Evolutionary conservation across 1,139 yeast species (phyloP), one percentile per base, ranked within the genome.

Genomic region (Kluyveromyces sp.): DNA sequence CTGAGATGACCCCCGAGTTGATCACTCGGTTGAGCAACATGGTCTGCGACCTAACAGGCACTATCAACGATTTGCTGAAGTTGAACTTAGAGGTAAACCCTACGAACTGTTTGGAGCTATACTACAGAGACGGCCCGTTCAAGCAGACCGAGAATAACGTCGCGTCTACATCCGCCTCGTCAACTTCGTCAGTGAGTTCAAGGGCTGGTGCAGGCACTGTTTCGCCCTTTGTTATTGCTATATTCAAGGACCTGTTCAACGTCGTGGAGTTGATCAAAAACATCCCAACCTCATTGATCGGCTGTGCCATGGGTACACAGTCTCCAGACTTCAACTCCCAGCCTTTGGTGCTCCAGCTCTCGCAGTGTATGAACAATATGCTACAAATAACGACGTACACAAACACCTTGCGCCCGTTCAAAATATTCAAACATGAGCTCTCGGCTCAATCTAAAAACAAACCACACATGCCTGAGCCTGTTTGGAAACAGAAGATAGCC

Each of bases 331-430:
- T 19, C 26, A 18, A 34, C 18, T 50, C 61, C 2, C 64, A 58
- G 39, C 54, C 51, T 6, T 45, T 58, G 16, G 60, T 61, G 3
- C 55, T 60, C 11, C 49, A 52, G 29, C 46, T 61, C 36, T 60
- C 64, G 1, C 57, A 56, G 39, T 55, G 63, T 17, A 57, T 60
- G 63, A 59, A 57, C 41, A 62, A 58, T 32, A 48, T 61, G 39
- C 57, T 59, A 12, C 64, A 60, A 36, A 58, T 59, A 3, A 55
- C 61, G 18, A 54, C 62, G 40, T 48, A 58, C 25, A 43, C 61
- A 22, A 54, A 50, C 37, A 46, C 56, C 50, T 51, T 60, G 20
- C 56, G 57, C 31, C 64, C 65, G 3, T 51, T 56, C 41, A 57
- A 55, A 40, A 50, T 59, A 38, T 56, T 55, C 43, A 60, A 56